phyloP scores from a whole-genome alignment of 495 filamentous ascomycete species.

The Talaromyces adpressus region DNA sequence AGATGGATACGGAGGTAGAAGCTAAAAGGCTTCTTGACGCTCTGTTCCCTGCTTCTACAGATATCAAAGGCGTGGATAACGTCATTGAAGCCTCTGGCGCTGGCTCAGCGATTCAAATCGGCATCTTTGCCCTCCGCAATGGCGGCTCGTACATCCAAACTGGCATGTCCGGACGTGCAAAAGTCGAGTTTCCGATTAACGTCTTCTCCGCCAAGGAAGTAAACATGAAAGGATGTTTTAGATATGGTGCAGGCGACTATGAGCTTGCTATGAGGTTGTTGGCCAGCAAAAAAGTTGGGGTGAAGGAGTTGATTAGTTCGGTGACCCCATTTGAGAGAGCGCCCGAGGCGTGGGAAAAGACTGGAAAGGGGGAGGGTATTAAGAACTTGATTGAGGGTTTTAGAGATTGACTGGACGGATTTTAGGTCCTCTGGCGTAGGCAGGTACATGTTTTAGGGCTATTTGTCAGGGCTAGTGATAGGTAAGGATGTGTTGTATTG shows the following conservation, averaged over 20 bases:
- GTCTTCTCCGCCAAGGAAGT: background rate
- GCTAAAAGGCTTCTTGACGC: too few relatives aligned
- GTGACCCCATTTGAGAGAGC: too few relatives aligned
- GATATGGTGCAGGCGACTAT: background rate
- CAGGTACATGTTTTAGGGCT: background rate
- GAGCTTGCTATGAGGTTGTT: background rate
- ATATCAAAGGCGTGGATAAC: too few relatives aligned
- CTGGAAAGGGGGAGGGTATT: background rate
- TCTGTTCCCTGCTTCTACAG: too few relatives aligned
- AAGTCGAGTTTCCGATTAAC: too few relatives aligned
- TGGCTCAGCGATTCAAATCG: too few relatives aligned
- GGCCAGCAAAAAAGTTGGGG: background rate
- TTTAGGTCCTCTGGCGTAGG: background rate
- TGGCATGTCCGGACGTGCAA: too few relatives aligned
- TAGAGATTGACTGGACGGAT: background rate
- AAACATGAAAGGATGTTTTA: background rate
- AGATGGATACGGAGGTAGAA: too few relatives aligned
- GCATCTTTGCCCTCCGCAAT: too few relatives aligned
- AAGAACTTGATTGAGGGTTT: background rate
- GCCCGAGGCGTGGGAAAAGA: background rate
- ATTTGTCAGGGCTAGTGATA: background rate
- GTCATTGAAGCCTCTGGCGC: too few relatives aligned
- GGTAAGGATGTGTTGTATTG: background rate
- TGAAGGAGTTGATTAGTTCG: background rate
- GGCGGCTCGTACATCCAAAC: too few relatives aligned